A percentile compares a stretch with the other conserved stretches of the same genome.
Conservation (phyloP, 2,329 filamentous ascomycete genomes). For the Diplodia scrobiculata region DNA sequence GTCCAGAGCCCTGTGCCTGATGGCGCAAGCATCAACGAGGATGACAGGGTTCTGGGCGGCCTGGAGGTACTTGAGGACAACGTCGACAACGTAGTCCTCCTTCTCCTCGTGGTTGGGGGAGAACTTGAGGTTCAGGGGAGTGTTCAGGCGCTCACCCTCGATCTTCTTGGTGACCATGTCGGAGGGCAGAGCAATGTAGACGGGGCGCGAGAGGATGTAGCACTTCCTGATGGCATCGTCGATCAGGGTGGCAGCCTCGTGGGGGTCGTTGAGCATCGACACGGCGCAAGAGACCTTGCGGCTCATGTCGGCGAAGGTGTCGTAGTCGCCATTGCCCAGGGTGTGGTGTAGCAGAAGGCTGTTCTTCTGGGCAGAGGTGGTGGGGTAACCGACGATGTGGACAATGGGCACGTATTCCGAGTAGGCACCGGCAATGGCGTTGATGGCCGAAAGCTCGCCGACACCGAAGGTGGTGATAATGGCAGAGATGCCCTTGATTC, state of each 20-base stretch:
- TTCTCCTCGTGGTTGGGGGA: conserved; percentile 67
- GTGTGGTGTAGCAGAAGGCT: conserved; percentile 52
- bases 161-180: conserved; percentile 78
- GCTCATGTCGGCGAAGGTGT: conserved; percentile 80
- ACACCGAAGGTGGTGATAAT: conserved; percentile 54
- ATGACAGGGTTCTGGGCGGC: conserved; percentile 74
- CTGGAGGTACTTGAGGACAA: conserved; percentile 72
- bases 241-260: conserved; percentile 72
- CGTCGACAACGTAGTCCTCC: conserved; percentile 80
- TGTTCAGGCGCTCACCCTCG: conserved; percentile 71
- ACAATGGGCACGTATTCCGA: conserved; percentile 53
- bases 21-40: conserved; percentile 79
- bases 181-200: conserved; percentile 81
- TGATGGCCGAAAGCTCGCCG: conserved; percentile 53
- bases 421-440: conserved; percentile 53
- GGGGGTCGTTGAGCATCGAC: conserved; percentile 68
- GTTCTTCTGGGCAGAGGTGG: conserved; percentile 46
- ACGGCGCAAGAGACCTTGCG: conserved; percentile 69
- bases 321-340: conserved; percentile 67
- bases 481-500: conserved; percentile 52
- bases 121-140: conserved; percentile 66
- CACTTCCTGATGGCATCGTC: conserved; percentile 76
- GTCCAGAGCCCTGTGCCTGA: conserved; percentile 70
- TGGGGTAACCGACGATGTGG: conserved; percentile 53
- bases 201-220: conserved; percentile 71